These are phyloP conservation scores for Quercus agrifolia DNA, from an alignment of 306 rosid genomes.

Conservation along the genomic window DNA sequence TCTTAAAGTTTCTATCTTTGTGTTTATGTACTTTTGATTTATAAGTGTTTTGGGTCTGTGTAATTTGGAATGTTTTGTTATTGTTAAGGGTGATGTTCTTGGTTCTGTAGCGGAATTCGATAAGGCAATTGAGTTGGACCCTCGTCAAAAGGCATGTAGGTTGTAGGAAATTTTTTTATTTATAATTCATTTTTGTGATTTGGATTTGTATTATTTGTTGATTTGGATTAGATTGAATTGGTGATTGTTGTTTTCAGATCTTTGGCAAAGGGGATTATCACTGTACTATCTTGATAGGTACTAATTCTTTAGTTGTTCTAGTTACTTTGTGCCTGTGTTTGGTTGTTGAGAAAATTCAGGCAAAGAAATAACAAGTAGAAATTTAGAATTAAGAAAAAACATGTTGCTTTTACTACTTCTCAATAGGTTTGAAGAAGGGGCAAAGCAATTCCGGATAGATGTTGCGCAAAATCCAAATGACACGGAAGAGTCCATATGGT, in stretches of 20 bases:
- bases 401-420: neutral
- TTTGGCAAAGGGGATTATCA: constrained; percentile 95
- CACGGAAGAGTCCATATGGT: constrained; percentile 94
- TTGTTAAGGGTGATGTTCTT: constrained; percentile 61
- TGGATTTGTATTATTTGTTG: constrained; percentile 11
- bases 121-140: constrained; percentile 76
- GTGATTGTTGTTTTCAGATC: constrained; percentile 58
- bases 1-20: neutral
- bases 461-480: constrained; percentile 94
- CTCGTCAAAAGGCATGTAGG: constrained; percentile 94
- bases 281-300: constrained; percentile 83
- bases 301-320: constrained; percentile 13
- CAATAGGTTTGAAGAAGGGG: constrained; percentile 79
- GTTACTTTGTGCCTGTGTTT: neutral
- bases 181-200: neutral
- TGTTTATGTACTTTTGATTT: neutral
- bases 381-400: neutral
- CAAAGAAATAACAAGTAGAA: neutral
- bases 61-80: constrained; percentile 5
- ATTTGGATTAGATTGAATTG: constrained; percentile 14
- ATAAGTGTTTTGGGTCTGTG: neutral
- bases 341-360: neutral
- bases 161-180: neutral
- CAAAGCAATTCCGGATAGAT: constrained; percentile 90
- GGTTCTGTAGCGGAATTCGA: constrained; percentile 84